Conservation (phyloP, 2,329 filamentous ascomycete genomes). For the Aspergillus phoenicis region DNA sequence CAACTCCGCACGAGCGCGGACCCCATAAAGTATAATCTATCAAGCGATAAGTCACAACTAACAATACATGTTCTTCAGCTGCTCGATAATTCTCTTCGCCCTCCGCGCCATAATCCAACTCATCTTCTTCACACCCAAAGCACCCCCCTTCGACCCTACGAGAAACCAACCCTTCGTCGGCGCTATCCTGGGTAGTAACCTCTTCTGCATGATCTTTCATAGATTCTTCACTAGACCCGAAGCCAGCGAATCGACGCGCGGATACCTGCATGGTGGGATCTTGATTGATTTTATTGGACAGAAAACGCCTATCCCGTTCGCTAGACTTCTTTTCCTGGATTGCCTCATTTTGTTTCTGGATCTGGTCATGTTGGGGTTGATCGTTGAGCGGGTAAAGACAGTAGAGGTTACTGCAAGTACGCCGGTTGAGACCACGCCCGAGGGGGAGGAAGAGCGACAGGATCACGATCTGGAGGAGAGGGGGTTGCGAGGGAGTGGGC, state of each 20-base stretch:
- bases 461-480: slow-evolving; percentile 64
- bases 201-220: slow-evolving; percentile 60
- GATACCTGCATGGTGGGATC: slow-evolving; percentile 63
- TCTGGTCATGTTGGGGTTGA: slow-evolving; percentile 58
- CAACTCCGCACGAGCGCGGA: background rate
- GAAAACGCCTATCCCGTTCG: slow-evolving; percentile 57
- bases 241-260: slow-evolving; percentile 54
- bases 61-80: slow-evolving; percentile 42
- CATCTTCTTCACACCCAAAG: slow-evolving; percentile 62
- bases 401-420: slow-evolving; percentile 30
- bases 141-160: slow-evolving; percentile 54
- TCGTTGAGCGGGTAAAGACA: slow-evolving; percentile 55
- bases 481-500: slow-evolving; percentile 47
- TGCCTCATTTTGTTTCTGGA: slow-evolving; percentile 58
- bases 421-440: slow-evolving; percentile 15
- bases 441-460: slow-evolving; percentile 38
- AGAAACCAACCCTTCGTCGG: slow-evolving; percentile 57
- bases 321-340: slow-evolving; percentile 57
- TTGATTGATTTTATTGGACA: slow-evolving; percentile 68
- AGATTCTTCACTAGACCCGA: slow-evolving; percentile 56
- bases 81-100: slow-evolving; percentile 60
- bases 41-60: background rate
- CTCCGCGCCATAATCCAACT: slow-evolving; percentile 59
- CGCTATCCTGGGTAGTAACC: slow-evolving; percentile 57
- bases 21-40: too few relatives aligned